A percentile compares a stretch with the other conserved stretches of the same genome.
phyloP scores from a whole-genome alignment of 2,329 filamentous ascomycete species.

The Sarocladium oryzae region DNA sequence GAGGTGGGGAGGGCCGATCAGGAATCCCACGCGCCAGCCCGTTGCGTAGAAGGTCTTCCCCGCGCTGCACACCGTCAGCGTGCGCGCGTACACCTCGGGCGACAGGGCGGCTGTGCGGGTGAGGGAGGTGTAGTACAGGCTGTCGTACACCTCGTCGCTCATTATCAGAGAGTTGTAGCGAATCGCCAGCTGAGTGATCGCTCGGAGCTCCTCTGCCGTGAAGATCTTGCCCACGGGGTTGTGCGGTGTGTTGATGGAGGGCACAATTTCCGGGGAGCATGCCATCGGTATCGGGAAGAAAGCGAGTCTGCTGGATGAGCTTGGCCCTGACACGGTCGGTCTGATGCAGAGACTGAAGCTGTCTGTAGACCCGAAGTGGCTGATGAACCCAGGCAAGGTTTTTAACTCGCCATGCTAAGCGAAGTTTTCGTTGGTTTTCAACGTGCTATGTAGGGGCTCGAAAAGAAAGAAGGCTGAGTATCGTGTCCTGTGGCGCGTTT shows the following conservation, averaged over 20 bases:
- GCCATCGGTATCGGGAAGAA: not conserved
- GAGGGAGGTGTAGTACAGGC: constrained; percentile 78
- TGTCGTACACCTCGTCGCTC: constrained; percentile 89
- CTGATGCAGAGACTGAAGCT: not conserved
- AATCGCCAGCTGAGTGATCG: constrained; percentile 81
- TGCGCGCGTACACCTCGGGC: constrained; percentile 80
- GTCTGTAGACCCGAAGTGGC: not conserved
- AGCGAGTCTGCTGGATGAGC: not conserved
- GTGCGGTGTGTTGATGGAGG: constrained; percentile 64
- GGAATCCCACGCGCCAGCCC: constrained; percentile 85
- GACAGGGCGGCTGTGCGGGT: constrained; percentile 86
- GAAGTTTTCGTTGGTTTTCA: too few species aligned
- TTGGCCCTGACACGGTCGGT: not conserved
- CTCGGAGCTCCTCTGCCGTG: constrained; percentile 71
- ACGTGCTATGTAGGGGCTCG: too few species aligned
- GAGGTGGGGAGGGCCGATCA: constrained; percentile 74
- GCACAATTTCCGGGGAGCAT: not conserved
- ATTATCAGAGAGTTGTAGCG: constrained; percentile 92
- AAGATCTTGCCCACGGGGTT: constrained; percentile 98
- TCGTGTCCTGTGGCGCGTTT: too few species aligned
- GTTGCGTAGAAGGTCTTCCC: constrained; percentile 99
- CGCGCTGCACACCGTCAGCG: constrained; percentile 87
- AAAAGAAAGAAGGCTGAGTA: too few species aligned
- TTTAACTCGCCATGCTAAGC: not conserved
- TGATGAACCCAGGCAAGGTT: not conserved